phyloP scores from a whole-genome alignment of 805 yeast species.

The Blastobotrys mokoenaii region DNA sequence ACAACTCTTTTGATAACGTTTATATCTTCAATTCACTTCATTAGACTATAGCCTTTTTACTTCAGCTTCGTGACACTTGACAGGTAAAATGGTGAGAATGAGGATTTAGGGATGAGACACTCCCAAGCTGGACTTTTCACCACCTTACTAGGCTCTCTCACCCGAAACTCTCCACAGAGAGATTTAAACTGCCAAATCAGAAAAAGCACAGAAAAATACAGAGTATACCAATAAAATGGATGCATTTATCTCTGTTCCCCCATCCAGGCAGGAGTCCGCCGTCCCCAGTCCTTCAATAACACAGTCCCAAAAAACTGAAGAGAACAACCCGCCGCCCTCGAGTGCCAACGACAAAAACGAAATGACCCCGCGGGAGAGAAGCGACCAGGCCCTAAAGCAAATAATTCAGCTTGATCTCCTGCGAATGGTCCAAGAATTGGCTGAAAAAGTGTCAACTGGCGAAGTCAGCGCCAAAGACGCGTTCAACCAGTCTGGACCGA shows the following conservation, averaged over 20 bases:
- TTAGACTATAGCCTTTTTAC: too few species aligned
- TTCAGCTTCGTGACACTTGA: too few species aligned
- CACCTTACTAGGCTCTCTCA: too few species aligned
- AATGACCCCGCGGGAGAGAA: neutral
- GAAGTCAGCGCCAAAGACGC: slow-evolving; percentile 21
- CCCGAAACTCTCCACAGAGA: too few species aligned
- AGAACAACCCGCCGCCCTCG: neutral
- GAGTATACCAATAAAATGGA: neutral
- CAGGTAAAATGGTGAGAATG: too few species aligned
- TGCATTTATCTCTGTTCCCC: neutral
- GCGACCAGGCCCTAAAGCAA: slow-evolving; percentile 7
- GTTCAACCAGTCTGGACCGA: slow-evolving; percentile 25
- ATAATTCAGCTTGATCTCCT: slow-evolving; percentile 21
- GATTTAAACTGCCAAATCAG: too few species aligned
- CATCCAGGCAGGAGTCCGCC: neutral
- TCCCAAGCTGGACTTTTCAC: too few species aligned
- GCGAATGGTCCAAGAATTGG: slow-evolving; percentile 20
- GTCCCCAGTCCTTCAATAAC: neutral
- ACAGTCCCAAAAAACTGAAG: neutral
- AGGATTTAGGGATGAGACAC: too few species aligned
- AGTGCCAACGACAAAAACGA: too few species aligned
- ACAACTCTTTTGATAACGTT: too few species aligned
- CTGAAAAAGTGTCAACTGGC: slow-evolving; percentile 17
- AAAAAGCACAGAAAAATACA: too few species aligned
- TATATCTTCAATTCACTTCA: too few species aligned